These are phyloP conservation scores for Russula vinacea DNA, from an alignment of 768 basidiomycete species.

Conservation along the genomic window DNA sequence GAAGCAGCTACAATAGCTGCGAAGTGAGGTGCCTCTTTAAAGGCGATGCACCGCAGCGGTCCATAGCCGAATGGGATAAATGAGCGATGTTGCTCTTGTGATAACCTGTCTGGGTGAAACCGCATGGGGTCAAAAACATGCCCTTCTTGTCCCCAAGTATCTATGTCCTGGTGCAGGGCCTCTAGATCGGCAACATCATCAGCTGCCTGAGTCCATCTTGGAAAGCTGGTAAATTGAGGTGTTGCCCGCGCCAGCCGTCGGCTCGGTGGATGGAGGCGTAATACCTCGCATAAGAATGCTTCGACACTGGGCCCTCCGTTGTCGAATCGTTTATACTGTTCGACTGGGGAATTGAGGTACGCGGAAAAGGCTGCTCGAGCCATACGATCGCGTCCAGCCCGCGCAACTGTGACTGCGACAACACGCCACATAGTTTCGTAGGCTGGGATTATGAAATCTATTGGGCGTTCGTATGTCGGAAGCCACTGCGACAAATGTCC, in stretches of 20 bases:
- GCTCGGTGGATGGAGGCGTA: background rate
- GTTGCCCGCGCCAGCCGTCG: background rate
- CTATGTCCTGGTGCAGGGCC: background rate
- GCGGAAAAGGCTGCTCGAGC: background rate
- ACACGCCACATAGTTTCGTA: background rate
- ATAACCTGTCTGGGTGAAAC: background rate
- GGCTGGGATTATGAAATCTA: background rate
- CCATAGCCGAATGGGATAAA: background rate
- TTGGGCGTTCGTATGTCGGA: background rate
- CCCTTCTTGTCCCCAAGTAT: background rate
- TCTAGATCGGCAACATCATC: background rate
- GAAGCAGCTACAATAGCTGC: background rate
- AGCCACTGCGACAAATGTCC: background rate
- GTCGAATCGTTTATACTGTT: background rate
- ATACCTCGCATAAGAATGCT: background rate
- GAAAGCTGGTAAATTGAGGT: background rate
- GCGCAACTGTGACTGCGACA: background rate
- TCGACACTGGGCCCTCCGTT: background rate
- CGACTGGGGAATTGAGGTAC: background rate
- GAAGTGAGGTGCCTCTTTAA: background rate
- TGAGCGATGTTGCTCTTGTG: background rate
- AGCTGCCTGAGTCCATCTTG: background rate
- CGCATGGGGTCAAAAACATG: background rate
- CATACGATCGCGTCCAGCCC: background rate
- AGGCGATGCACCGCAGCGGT: background rate